Conservation (phyloP, 2,329 filamentous ascomycete species). For the Cercospora janseana region DNA sequence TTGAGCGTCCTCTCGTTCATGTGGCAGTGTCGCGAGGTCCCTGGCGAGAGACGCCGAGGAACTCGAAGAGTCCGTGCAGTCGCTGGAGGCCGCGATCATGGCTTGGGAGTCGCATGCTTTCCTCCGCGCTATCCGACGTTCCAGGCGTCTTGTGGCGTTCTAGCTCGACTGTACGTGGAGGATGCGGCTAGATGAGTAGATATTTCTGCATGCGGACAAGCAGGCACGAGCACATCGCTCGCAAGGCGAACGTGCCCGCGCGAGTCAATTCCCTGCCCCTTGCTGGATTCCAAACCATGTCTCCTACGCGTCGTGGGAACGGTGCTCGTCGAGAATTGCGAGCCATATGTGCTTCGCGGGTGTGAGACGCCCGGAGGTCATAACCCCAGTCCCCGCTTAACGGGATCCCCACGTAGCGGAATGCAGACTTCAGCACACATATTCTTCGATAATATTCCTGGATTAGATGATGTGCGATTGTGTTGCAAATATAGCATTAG, state of each 20-base stretch:
- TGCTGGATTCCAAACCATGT: background rate
- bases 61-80: constrained; percentile 1
- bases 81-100: background rate
- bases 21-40: background rate
- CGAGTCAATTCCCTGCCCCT: background rate
- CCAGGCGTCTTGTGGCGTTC: background rate
- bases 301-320: background rate
- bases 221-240: background rate
- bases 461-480: too few relatives aligned
- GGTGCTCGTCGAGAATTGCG: too few relatives aligned
- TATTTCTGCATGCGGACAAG: background rate
- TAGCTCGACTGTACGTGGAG: background rate
- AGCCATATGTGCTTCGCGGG: too few relatives aligned
- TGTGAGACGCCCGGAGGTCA: too few relatives aligned
- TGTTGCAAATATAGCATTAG: too few relatives aligned
- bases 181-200: constrained; percentile 2
- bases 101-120: background rate
- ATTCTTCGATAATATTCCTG: too few relatives aligned
- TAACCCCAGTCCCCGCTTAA: too few relatives aligned
- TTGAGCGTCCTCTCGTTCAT: background rate
- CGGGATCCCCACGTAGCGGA: too few relatives aligned
- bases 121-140: background rate
- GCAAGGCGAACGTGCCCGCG: background rate
- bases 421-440: too few relatives aligned
- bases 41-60: background rate